These are phyloP conservation scores for Triticum aestivum DNA, from an alignment of 176 grass and related monocot genomes.

Conservation along the genomic window IWGSC_CS_RefSeq_v2.1 NC_057800.1:100587893-100588392, in stretches of 20 bases:
- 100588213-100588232: background rate
- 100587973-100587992: conserved; percentile 93
- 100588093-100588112: conserved; percentile 75
- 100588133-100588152: conserved; percentile 95
- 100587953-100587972: conserved; percentile 77
- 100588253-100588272: background rate
- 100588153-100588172: conserved; percentile 23
- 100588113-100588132: conserved; percentile 99
- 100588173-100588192: conserved; percentile 16
- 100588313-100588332: background rate
- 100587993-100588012: conserved; percentile 96
- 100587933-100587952: conserved; percentile 89
- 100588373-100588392: background rate
- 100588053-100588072: conserved; percentile 91
- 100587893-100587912: conserved; percentile 56
- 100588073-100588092: conserved; percentile 92
- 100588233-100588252: background rate
- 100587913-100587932: conserved; percentile 79
- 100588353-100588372: background rate
- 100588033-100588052: conserved; percentile 37
- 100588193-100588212: conserved; percentile 2
- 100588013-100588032: conserved; percentile 47
- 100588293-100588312: conserved; percentile 23
- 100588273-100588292: conserved; percentile 2
- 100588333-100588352: conserved; percentile 14